A percentile compares a stretch with the other conserved stretches of the same genome.
phyloP scores from a whole-genome alignment of 108 stramenopile species.

The Cylindrotheca fusiformis region DNA sequence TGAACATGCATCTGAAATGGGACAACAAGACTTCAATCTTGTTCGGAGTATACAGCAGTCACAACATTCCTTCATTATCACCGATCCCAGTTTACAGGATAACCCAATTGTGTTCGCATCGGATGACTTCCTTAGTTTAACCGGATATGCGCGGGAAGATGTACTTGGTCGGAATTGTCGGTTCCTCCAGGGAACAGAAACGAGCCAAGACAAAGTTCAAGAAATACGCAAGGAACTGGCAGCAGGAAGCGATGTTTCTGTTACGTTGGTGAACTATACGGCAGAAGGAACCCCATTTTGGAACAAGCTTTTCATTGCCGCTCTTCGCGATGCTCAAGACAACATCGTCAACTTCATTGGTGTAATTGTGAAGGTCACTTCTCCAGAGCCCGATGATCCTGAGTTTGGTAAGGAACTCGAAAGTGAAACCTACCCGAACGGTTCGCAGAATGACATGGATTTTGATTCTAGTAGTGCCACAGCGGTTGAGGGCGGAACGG shows the following conservation, averaged over 20 bases:
- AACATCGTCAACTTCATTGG: conserved; percentile 96
- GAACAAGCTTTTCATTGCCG: conserved; percentile 97
- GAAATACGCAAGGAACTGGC: conserved; percentile 79
- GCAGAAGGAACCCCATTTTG: conserved; percentile 96
- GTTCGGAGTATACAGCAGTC: conserved; percentile 86
- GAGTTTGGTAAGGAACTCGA: conserved; percentile 52
- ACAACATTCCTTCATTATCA: conserved; percentile 94
- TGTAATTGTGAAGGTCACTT: conserved; percentile 81
- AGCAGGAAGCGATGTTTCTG: conserved; percentile 80
- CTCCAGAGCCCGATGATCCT: conserved; percentile 66
- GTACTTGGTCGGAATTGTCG: conserved; percentile 96
- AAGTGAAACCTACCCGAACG: conserved; percentile 6
- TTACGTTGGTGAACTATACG: conserved; percentile 94
- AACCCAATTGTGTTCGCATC: conserved; percentile 94
- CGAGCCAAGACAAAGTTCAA: conserved; percentile 82
- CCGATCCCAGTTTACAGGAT: conserved; percentile 94
- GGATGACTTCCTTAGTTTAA: conserved; percentile 83
- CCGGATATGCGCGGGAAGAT: conserved; percentile 91
- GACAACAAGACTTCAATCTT: conserved; percentile 85
- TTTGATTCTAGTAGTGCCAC: too few species aligned
- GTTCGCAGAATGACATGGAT: too few species aligned
- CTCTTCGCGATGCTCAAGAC: conserved; percentile 89
- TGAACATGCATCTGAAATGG: conserved; percentile 47
- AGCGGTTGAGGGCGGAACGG: too few species aligned
- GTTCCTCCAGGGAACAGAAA: conserved; percentile 90